Evolutionary conservation across 139 green algal genomes (phyloP).

Genomic region (Picocystis salinarum): DNA sequence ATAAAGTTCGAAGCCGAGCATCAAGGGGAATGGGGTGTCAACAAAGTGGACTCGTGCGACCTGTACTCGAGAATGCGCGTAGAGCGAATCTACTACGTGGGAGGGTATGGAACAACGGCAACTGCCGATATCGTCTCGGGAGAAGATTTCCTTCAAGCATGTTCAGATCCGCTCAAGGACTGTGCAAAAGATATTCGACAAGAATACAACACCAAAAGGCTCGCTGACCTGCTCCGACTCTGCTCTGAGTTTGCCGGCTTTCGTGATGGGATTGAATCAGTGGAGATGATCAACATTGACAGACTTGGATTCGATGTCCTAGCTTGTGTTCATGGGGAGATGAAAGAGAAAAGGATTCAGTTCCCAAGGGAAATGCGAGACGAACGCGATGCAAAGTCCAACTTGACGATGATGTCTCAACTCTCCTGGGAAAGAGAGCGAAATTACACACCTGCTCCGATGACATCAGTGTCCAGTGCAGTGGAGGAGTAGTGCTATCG

Average conservation of each 20-base stretch:
- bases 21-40: no score
- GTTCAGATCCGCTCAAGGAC: no score
- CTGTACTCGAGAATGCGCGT: neutral
- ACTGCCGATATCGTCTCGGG: neutral
- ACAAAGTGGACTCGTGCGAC: no score
- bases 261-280: constrained; percentile 6
- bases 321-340: constrained; percentile 1
- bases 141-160: constrained; percentile 40
- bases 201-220: no score
- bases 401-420: constrained; percentile 78
- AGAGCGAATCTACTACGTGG: neutral
- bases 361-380: constrained; percentile 55
- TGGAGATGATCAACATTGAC: neutral
- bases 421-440: constrained; percentile 40
- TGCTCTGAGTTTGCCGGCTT: constrained; percentile 71
- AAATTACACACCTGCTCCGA: no score
- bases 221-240: no score
- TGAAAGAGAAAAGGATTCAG: constrained; percentile 16
- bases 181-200: no score
- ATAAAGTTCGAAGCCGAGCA: no score
- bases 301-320: constrained; percentile 21
- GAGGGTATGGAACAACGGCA: neutral
- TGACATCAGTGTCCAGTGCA: no score
- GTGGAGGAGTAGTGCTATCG: no score
- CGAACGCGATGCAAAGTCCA: constrained; percentile 53